phyloP scores from a whole-genome alignment of 352 stramenopile genomes.

The Pythium rhizo-oryzae region DNA sequence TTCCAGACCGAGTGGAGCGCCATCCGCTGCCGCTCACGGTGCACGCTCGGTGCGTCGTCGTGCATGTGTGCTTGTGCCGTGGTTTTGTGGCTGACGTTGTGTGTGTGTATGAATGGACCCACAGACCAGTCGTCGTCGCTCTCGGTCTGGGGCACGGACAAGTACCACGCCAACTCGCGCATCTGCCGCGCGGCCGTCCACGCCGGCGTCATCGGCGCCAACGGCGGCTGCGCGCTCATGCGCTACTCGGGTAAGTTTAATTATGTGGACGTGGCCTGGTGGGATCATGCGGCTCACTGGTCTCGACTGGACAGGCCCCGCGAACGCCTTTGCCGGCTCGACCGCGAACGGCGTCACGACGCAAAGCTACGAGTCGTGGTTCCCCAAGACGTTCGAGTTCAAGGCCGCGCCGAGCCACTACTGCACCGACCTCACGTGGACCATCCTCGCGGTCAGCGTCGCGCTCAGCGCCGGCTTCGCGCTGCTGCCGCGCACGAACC shows the following conservation, averaged over 20 bases:
- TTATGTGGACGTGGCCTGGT: not conserved
- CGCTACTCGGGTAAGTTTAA: constrained; percentile 49
- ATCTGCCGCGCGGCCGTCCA: constrained; percentile 84
- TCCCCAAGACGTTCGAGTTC: constrained; percentile 85
- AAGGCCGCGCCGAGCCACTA: constrained; percentile 46
- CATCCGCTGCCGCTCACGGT: constrained; percentile 70
- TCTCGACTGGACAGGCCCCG: constrained; percentile 31
- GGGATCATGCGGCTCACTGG: no score
- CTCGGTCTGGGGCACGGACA: constrained; percentile 64
- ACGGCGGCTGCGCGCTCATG: constrained; percentile 73
- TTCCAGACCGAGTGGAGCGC: constrained; percentile 42
- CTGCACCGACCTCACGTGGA: constrained; percentile 79
- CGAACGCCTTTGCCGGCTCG: constrained; percentile 51
- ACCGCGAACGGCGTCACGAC: constrained; percentile 54
- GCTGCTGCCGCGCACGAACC: constrained; percentile 45
- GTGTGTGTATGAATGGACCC: not conserved
- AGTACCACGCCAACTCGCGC: constrained; percentile 75
- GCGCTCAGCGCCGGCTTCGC: constrained; percentile 49
- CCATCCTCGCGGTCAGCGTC: constrained; percentile 52
- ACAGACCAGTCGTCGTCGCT: constrained; percentile 68
- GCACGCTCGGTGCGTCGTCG: constrained; percentile 51
- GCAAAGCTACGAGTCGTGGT: constrained; percentile 65
- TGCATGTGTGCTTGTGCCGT: not conserved
- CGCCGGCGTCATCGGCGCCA: constrained; percentile 63
- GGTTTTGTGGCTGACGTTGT: not conserved